phyloP scores from a whole-genome alignment of 176 grass and related monocot species.

The Bromus sterilis region DNA sequence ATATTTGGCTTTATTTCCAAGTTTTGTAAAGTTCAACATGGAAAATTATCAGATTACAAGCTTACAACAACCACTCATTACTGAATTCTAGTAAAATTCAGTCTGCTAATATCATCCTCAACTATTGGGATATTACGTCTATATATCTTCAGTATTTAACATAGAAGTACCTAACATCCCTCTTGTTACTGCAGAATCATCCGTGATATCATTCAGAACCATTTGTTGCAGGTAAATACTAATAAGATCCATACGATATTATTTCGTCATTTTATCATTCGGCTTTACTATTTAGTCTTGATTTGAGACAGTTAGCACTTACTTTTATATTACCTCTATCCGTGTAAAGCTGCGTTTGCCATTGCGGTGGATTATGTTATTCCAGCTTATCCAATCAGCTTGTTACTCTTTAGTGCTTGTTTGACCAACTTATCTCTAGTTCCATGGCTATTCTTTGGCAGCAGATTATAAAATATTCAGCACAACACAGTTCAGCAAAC shows the following conservation, averaged over 20 bases:
- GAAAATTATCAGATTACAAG: background rate
- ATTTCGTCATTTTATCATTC: background rate
- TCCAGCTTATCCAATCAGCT: background rate
- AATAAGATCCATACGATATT: background rate
- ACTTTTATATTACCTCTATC: background rate
- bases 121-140: background rate
- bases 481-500: too few species aligned
- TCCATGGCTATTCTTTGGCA: background rate
- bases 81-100: constrained; percentile 2
- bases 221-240: constrained; percentile 86
- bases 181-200: constrained; percentile 83
- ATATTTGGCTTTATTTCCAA: background rate
- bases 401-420: background rate
- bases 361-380: background rate
- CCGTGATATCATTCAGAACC: constrained; percentile 98
- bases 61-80: background rate
- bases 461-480: background rate
- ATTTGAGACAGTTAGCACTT: background rate
- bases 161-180: constrained; percentile 17
- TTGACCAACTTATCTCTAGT: too few species aligned
- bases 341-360: background rate
- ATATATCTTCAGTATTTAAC: background rate
- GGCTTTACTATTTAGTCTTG: background rate
- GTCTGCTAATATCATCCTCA: background rate
- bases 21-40: background rate